Evolutionary conservation across 768 basidiomycete species (phyloP).

Genomic region (Sarcodon sp.): DNA sequence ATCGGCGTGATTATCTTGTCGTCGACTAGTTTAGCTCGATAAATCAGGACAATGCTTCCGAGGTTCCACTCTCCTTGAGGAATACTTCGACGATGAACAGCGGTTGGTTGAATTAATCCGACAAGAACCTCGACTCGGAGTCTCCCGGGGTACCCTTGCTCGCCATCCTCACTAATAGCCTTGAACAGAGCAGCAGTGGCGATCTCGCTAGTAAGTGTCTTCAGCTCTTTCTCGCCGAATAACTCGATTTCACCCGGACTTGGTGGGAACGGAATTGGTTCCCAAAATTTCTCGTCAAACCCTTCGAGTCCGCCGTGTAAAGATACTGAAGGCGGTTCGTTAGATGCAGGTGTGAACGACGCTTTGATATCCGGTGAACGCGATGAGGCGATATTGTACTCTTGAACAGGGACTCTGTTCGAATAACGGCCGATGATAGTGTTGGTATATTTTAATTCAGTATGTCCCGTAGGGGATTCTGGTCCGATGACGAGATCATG

Average conservation of each 20-base stretch:
- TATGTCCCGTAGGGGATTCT: constrained; percentile 45
- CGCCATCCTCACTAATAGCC: constrained; percentile 45
- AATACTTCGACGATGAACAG: constrained; percentile 9
- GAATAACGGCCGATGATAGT: constrained; percentile 62
- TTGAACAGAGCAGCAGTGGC: constrained; percentile 39
- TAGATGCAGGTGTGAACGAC: constrained; percentile 22
- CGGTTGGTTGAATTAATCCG: constrained; percentile 16
- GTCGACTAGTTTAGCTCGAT: constrained; percentile 52
- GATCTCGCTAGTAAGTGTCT: constrained; percentile 22
- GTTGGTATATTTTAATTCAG: constrained; percentile 55
- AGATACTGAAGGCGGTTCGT: constrained; percentile 33
- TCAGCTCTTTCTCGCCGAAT: constrained; percentile 42
- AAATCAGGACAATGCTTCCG: constrained; percentile 57
- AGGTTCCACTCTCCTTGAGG: constrained; percentile 28
- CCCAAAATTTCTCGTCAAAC: constrained; percentile 48
- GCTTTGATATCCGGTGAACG: constrained; percentile 34
- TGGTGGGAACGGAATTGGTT: constrained; percentile 23
- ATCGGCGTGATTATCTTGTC: constrained; percentile 46
- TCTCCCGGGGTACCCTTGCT: constrained; percentile 60
- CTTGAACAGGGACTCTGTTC: constrained; percentile 56
- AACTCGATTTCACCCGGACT: constrained; percentile 26
- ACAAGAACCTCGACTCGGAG: constrained; percentile 36
- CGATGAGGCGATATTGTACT: constrained; percentile 20
- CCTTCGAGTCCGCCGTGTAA: constrained; percentile 63
- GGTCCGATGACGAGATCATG: constrained; percentile 72